Conservation (phyloP, 352 stramenopile species). For the Phytophthora sansomeana region DNA sequence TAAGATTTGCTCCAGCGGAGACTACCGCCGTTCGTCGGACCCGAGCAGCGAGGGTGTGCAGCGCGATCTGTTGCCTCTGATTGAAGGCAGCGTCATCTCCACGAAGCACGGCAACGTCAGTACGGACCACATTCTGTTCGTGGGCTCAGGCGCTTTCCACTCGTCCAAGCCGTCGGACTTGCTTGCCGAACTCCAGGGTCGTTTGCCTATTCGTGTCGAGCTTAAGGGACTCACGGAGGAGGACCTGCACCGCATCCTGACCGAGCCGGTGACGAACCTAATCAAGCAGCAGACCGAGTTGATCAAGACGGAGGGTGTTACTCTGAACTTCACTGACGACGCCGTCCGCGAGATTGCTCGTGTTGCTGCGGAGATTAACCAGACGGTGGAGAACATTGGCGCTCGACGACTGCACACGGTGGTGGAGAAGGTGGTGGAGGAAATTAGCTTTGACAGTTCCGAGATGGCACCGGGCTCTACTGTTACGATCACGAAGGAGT, state of each 20-base stretch:
- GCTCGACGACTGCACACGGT: constrained; percentile 97
- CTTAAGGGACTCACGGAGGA: constrained; percentile 98
- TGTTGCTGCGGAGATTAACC: constrained; percentile 95
- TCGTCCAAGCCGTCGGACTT: constrained; percentile 98
- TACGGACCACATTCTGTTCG: constrained; percentile 99
- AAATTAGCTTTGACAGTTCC: constrained; percentile 98
- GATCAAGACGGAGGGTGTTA: constrained; percentile 97
- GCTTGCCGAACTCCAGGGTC: constrained; percentile 97
- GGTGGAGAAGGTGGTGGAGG: constrained; percentile 98
- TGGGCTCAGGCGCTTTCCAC: constrained; percentile 98
- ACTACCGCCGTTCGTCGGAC: constrained; percentile 94
- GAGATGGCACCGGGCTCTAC: constrained; percentile 86
- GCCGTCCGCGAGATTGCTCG: constrained; percentile 97
- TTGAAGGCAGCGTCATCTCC: constrained; percentile 97
- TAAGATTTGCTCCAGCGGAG: constrained; percentile 98
- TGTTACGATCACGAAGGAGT: constrained; percentile 94
- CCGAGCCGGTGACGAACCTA: constrained; percentile 99
- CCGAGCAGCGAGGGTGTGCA: constrained; percentile 99
- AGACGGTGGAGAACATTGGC: constrained; percentile 99
- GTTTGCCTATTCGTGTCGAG: constrained; percentile 98
- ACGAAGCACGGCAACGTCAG: constrained; percentile 99
- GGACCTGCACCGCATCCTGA: constrained; percentile 99
- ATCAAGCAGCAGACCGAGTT: constrained; percentile 98
- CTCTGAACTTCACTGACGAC: constrained; percentile 96
- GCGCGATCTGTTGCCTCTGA: constrained; percentile 97